phyloP scores from a whole-genome alignment of 225 moss, liverwort and hornwort species.

The Asterella californica region DNA sequence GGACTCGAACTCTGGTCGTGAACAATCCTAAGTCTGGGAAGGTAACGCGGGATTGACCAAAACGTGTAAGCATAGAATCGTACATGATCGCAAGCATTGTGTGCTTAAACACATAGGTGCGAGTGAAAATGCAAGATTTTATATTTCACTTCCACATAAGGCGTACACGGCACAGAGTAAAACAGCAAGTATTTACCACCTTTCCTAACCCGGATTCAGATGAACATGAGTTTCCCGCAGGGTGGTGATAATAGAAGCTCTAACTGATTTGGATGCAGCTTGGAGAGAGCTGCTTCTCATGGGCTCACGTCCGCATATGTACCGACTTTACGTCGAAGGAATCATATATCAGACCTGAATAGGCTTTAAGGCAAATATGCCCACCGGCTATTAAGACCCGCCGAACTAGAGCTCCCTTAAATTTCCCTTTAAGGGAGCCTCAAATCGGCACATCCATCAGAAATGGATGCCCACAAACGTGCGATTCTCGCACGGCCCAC shows the following conservation, averaged over 20 bases:
- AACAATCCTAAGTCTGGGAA: background rate
- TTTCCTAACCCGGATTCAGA: background rate
- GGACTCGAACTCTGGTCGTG: background rate
- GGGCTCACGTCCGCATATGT: background rate
- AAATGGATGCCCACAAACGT: constrained; percentile 1
- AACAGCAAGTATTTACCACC: constrained; percentile 1
- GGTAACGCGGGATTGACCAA: background rate
- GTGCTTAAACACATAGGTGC: background rate
- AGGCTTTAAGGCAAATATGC: background rate
- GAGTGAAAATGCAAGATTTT: constrained; percentile 5
- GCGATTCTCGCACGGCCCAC: background rate
- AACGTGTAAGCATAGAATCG: background rate
- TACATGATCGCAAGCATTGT: background rate
- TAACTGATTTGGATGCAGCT: background rate
- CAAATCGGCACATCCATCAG: constrained; percentile 5
- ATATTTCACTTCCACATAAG: background rate
- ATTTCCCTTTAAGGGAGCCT: background rate
- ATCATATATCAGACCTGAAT: background rate
- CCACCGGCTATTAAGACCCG: background rate
- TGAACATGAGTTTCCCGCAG: background rate
- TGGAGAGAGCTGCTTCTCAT: background rate
- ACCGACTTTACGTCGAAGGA: background rate
- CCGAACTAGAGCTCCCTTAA: background rate
- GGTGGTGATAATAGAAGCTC: background rate
- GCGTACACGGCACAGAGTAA: background rate